These are phyloP conservation scores for Massariosphaeria phaeospora DNA, from an alignment of 495 filamentous ascomycete genomes.

Conservation along the genomic window DNA sequence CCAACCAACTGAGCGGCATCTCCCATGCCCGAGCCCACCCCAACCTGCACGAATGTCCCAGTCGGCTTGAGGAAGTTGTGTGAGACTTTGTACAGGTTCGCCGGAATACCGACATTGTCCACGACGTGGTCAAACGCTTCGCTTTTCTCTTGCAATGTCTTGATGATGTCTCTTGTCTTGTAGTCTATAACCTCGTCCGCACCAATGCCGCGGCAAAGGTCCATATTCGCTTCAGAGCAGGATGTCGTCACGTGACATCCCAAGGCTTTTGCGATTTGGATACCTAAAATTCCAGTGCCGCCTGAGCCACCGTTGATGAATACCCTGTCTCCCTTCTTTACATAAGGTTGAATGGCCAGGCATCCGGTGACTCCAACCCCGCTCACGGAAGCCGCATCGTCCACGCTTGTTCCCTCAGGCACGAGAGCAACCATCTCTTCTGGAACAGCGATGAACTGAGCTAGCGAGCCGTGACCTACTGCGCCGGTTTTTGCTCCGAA, in stretches of 20 bases:
- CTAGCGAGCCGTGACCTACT: constrained; percentile 27
- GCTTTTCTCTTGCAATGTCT: constrained; percentile 47
- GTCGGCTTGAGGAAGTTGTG: constrained; percentile 52
- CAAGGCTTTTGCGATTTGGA: constrained; percentile 38
- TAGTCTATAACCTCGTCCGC: constrained; percentile 71
- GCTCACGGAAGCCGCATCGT: constrained; percentile 33
- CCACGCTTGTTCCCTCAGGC: constrained; percentile 30
- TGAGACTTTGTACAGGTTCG: constrained; percentile 51
- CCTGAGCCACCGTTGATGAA: constrained; percentile 42
- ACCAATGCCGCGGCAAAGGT: constrained; percentile 51
- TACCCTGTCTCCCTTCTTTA: constrained; percentile 35
- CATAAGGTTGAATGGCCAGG: constrained; percentile 29
- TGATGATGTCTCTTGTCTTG: constrained; percentile 49
- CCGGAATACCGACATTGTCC: constrained; percentile 56
- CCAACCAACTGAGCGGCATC: constrained; percentile 28
- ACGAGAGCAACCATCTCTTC: constrained; percentile 21
- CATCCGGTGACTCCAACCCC: constrained; percentile 36
- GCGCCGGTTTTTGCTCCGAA: constrained; percentile 29
- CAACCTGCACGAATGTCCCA: constrained; percentile 56
- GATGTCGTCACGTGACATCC: constrained; percentile 36
- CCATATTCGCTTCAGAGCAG: constrained; percentile 36
- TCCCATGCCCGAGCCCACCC: constrained; percentile 4
- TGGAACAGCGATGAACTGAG: constrained; percentile 29
- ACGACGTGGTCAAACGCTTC: constrained; percentile 53
- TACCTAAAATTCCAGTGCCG: constrained; percentile 33